Percentiles rank a stretch among this genome's conserved stretches.
Evolutionary conservation across 2,329 filamentous ascomycete species (phyloP).

Genomic region (Zasmidium citrigriseum): DNA sequence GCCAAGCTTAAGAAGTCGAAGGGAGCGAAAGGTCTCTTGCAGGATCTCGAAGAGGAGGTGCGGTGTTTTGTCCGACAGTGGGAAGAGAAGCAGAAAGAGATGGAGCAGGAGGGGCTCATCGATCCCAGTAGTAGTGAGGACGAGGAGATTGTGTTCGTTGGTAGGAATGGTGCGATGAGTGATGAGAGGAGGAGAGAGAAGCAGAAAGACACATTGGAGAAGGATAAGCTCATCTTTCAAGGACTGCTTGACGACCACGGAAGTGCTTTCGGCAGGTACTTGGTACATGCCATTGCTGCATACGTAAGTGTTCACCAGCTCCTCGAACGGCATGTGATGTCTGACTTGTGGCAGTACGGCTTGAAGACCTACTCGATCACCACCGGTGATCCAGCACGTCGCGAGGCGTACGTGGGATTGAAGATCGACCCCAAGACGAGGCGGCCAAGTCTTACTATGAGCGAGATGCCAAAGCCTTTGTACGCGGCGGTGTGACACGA

Average conservation of each 20-base stretch:
- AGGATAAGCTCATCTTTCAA: slow-evolving; percentile 77
- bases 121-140: slow-evolving; percentile 66
- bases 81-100: slow-evolving; percentile 51
- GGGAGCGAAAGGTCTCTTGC: slow-evolving; percentile 76
- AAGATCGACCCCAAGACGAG: slow-evolving; percentile 48
- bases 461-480: slow-evolving; percentile 61
- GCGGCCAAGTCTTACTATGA: slow-evolving; percentile 33
- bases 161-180: slow-evolving; percentile 65
- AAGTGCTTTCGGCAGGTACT: slow-evolving; percentile 85
- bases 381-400: slow-evolving; percentile 66
- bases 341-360: slow-evolving; percentile 59
- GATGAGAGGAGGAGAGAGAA: slow-evolving; percentile 57
- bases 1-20: slow-evolving; percentile 77
- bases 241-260: slow-evolving; percentile 72
- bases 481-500: slow-evolving; percentile 59
- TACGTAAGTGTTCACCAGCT: slow-evolving; percentile 51
- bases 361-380: slow-evolving; percentile 80
- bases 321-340: background rate
- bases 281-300: slow-evolving; percentile 86
- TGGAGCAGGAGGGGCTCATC: slow-evolving; percentile 48
- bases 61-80: slow-evolving; percentile 69
- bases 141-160: slow-evolving; percentile 91
- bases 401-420: slow-evolving; percentile 82
- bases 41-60: slow-evolving; percentile 82
- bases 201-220: slow-evolving; percentile 54